Evolutionary conservation across 352 stramenopile genomes (phyloP).

Genomic region (Phytophthora agathidicida): DNA sequence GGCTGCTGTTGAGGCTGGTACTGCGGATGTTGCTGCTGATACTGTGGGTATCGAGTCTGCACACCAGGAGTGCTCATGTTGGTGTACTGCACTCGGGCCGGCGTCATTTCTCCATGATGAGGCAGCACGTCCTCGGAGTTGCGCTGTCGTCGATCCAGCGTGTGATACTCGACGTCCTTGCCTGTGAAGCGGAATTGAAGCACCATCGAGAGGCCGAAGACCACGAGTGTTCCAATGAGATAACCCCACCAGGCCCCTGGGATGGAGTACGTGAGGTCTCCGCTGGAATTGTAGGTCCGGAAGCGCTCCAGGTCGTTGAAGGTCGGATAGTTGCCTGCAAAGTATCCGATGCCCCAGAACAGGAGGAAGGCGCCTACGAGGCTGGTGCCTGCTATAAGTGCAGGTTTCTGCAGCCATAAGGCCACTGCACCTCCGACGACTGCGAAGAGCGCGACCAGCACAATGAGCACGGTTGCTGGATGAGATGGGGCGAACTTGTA

Average conservation of each 20-base stretch:
- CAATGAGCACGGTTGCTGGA: constrained; percentile 57
- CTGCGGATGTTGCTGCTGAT: constrained; percentile 4
- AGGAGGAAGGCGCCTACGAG: constrained; percentile 48
- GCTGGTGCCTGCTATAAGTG: constrained; percentile 54
- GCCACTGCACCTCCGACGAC: constrained; percentile 48
- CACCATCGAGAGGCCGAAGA: constrained; percentile 50
- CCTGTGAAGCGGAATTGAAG: constrained; percentile 57
- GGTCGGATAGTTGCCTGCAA: constrained; percentile 62
- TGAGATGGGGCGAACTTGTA: constrained; percentile 64
- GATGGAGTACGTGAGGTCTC: constrained; percentile 45
- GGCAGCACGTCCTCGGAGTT: constrained; percentile 18
- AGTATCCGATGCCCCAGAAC: constrained; percentile 70
- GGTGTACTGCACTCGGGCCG: constrained; percentile 25
- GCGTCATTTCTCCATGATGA: constrained; percentile 16
- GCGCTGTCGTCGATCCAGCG: constrained; percentile 18
- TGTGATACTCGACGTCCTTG: constrained; percentile 46
- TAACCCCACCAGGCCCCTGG: constrained; percentile 69
- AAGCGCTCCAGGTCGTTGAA: constrained; percentile 53
- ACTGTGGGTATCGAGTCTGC: constrained; percentile 19
- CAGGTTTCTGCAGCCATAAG: constrained; percentile 64
- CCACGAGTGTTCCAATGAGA: constrained; percentile 53
- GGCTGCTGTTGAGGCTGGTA: constrained; percentile 8
- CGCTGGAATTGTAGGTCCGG: constrained; percentile 33
- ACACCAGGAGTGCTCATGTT: constrained; percentile 25
- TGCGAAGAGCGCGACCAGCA: constrained; percentile 50